A percentile compares a stretch with the other conserved stretches of the same genome.
Evolutionary conservation across 148 eudicot species (phyloP).

Genomic region (Chenopodium quinoa): DNA sequence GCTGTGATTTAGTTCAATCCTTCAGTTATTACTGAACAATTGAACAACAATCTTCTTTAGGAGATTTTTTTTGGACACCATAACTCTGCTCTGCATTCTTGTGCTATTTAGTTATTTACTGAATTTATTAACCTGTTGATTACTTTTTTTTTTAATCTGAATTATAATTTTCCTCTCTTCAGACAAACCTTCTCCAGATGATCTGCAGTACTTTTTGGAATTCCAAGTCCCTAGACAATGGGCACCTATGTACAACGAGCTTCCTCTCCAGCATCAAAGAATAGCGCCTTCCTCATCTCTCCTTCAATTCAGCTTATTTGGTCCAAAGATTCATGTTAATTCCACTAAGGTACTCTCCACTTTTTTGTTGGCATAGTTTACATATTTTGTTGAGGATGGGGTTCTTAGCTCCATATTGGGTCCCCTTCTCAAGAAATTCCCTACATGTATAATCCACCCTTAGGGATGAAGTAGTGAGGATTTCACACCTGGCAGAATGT

Average conservation of each 20-base stretch:
- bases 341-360: constrained; percentile 56
- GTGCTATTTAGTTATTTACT: background rate
- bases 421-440: background rate
- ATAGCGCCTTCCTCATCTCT: constrained; percentile 51
- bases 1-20: background rate
- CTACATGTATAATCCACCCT: background rate
- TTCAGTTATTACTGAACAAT: background rate
- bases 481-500: background rate
- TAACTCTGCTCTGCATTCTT: background rate
- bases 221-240: constrained; percentile 97
- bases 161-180: constrained; percentile 15
- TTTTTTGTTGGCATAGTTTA: background rate
- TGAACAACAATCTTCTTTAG: background rate
- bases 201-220: constrained; percentile 85
- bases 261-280: constrained; percentile 90
- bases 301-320: constrained; percentile 67
- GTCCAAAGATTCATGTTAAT: constrained; percentile 77
- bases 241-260: constrained; percentile 93
- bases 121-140: background rate
- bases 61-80: background rate
- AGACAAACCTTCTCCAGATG: constrained; percentile 85
- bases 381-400: background rate
- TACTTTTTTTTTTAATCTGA: background rate
- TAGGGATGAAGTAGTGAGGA: background rate
- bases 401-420: background rate